Conservation (phyloP, 441 rosid genomes). For the Bocquillonia castaneifolia region DNA sequence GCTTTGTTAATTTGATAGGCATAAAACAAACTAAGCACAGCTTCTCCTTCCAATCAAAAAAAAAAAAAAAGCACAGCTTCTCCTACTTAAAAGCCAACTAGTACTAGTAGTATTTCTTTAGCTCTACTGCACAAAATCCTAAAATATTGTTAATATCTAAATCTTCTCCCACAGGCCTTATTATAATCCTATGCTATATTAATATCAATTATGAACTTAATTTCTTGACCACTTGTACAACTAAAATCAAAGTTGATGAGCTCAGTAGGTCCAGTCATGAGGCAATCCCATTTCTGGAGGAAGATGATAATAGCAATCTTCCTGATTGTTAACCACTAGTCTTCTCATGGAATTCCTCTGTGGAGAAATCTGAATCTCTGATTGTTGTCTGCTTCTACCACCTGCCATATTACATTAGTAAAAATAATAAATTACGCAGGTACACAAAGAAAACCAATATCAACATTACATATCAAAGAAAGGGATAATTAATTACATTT, state of each 20-base stretch:
- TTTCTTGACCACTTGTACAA: not conserved
- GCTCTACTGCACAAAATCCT: slow-evolving; percentile 21
- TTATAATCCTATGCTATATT: too few relatives aligned
- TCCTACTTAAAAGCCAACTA: not conserved
- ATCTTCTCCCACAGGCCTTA: slow-evolving; percentile 5
- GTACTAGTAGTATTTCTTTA: not conserved
- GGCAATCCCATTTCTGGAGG: slow-evolving; percentile 44
- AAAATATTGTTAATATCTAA: slow-evolving; percentile 12
- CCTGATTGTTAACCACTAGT: slow-evolving; percentile 20
- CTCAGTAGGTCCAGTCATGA: slow-evolving; percentile 37
- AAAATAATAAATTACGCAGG: not conserved
- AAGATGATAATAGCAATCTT: slow-evolving; percentile 37
- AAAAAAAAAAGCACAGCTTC: not conserved
- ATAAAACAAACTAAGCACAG: not conserved
- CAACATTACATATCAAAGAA: not conserved
- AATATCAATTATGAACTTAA: not conserved
- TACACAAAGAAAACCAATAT: not conserved
- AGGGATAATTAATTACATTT: too few relatives aligned
- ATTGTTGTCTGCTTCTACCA: slow-evolving; percentile 1
- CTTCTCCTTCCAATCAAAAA: too few relatives aligned
- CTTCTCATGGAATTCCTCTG: slow-evolving; percentile 23
- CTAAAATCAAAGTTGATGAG: not conserved
- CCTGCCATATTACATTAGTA: slow-evolving; percentile 19
- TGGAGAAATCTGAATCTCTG: slow-evolving; percentile 13
- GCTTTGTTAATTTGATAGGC: slow-evolving; percentile 2